Base-by-base conservation (phyloP, 148 eudicot species). In the Persicaria tinctoria region DNA sequence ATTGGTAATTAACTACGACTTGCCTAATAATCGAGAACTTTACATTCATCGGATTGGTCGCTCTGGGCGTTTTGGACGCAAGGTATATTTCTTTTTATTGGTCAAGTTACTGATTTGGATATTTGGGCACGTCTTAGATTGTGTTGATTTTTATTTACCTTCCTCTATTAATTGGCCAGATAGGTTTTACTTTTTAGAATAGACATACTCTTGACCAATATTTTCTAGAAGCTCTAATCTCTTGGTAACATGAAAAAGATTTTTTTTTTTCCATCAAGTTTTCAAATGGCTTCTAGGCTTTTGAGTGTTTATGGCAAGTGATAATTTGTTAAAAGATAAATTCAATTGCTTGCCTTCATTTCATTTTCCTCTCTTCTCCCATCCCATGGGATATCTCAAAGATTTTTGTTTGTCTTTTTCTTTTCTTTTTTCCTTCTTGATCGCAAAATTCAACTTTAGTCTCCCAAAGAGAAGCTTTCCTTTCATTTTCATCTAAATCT, bases 41-140 rank as follows among this genome's bases (percentile, higher is more conserved):
- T 94, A 94, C 78, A 94, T 94, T 77, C 98, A 94, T 82, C 88
- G 98, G 54, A 91, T 91, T 86, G 97, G 98, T 71, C 93, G 98
- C 6, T 94, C 98, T 77, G 97, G 97, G 64, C 98, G 96, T 81
- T 94, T 94, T 84, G 97, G 97, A 78, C 90, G 92, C 71, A 92
- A 92, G 97, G 97, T 89, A 79, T 70, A 47, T 63, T 41, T 11
- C 45, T 53, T 74, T 20, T 76, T 70, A 11, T 5, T 74, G 16
- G 20, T 27, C 9, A 66, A 23, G 47, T 7, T 50, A 12, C n/a
- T 54, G 13, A 50, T 3, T 54, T n/a, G n/a, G 57, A 16, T 54
- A 16, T 14, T 54, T 54, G 16, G 17, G 57, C 57, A 54, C 27
- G 27, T 23, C 27, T 23, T 23, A 23, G 27, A 23, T 23, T 23